Percentiles rank a stretch among this genome's conserved stretches.
These are phyloP conservation scores for Ensete ventricosum DNA, from an alignment of 176 grass and related monocot genomes.

Conservation along the genomic window DNA sequence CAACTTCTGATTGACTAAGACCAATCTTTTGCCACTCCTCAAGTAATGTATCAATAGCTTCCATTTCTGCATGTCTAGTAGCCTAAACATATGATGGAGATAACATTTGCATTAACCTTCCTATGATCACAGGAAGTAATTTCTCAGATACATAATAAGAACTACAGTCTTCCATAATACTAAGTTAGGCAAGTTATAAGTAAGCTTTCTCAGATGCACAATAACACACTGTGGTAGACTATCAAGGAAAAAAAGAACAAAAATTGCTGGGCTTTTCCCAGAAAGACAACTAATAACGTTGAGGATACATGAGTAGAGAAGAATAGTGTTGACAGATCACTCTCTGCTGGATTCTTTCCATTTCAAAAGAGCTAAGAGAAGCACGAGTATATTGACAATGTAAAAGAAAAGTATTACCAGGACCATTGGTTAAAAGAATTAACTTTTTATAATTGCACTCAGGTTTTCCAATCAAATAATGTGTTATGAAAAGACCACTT, in stretches of 20 bases:
- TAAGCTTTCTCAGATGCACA: too few relatives aligned
- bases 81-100: slow-evolving; percentile 33
- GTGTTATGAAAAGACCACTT: too few relatives aligned
- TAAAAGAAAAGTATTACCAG: too few relatives aligned
- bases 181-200: too few relatives aligned
- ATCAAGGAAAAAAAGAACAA: too few relatives aligned
- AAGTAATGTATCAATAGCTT: slow-evolving; percentile 75
- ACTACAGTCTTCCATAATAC: background rate
- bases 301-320: background rate
- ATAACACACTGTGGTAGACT: too few relatives aligned
- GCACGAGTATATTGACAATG: too few relatives aligned
- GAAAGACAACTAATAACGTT: background rate
- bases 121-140: background rate
- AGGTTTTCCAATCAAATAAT: too few relatives aligned
- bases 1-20: slow-evolving; percentile 50
- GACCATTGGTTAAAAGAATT: too few relatives aligned
- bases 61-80: slow-evolving; percentile 97
- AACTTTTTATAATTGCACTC: too few relatives aligned
- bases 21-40: slow-evolving; percentile 65
- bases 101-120: background rate
- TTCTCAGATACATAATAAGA: background rate
- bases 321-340: background rate
- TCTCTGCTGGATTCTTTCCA: background rate
- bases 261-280: background rate
- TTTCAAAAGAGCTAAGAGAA: background rate